Evolutionary conservation across 164 flowering plant species (phyloP), one percentile per base, ranked within the genome.

Genomic region (Nymphaea colorata): DNA sequence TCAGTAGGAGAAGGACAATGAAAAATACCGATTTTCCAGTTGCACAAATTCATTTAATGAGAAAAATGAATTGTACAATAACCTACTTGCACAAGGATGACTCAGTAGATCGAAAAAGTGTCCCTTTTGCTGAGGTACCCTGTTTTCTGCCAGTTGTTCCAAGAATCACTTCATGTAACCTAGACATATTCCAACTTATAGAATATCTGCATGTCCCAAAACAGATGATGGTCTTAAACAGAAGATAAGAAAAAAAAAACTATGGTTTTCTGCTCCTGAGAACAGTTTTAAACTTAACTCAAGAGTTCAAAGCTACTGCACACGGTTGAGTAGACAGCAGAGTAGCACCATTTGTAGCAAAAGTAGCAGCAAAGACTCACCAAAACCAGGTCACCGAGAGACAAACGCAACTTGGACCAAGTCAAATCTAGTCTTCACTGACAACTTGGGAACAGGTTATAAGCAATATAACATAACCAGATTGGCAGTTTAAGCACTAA

Each of bases 81-180:
- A 25, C 79, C 73, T 88, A 92, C 99, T 92, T 92, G 94, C 97
- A 92, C 70, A 95, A 70, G 68, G 87, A 83, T 44, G 98, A 85
- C 80, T 87, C 84, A 2, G 97, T 87, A 68, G 96, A 86, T 66
- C 93, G 86, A 76, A 44, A 84, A 36, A 77, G 66, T 47, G 97
- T 87, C 70, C 93, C 96, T 82, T 92, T 92, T 12, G 84, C 76
- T n/a, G 98, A 87, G 64, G 98, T 83, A 51, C 99, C 99, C 78
- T 95, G 98, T 83, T 90, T 95, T 79, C 99, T 84, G 61, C 99
- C 99, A 44, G 96, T 95, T 68, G 94, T 95, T 70, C 99, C 99
- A 70, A 95, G 98, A 78, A 95, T 81, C 66, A 95, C 98, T 77
- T 95, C 97, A 77, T 92, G 93, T 81, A 87, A 75, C 64, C 90